Evolutionary conservation across 345 rosid genomes (phyloP), one percentile per base, ranked within the genome.

Genomic region (Aegle marmelos): DNA sequence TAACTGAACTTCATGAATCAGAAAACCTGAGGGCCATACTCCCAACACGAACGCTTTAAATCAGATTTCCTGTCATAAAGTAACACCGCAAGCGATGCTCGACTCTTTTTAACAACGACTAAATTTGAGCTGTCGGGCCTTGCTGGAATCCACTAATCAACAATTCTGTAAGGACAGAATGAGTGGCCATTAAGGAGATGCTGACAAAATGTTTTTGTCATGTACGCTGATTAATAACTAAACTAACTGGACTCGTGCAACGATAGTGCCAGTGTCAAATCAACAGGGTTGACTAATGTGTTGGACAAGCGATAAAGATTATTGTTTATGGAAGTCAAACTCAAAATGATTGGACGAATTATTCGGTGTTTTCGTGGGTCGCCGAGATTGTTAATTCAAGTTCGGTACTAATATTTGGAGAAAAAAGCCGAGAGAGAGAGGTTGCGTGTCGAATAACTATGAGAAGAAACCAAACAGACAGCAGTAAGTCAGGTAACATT

Each of bases 61-160:
- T 41, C 48, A 10, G 48, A 41, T 41, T 41, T 41, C 50, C 50
- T 41, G 4, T 11, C 45, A 13, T 39, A 39, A 39, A 39, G 11
- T 39, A 39, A 39, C 1, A 39, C 45, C 13, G 9, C 50, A 9
- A 41, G 16, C 50, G 2, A 41, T 11, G 16, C 16, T 11, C 16
- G 11, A 41, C 50, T 41, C 50, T 3, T 41, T 41, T 41, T 41
- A 11, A 41, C 16, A 41, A 41, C 10, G 50, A 11, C 50, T 41
- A 41, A 41, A 41, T 41, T 41, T 59, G 33, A 54, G 68, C 22
- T 24, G 62, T 41, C 30, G 22, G 36, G n/a, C 13, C 48, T 31
- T 2, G 76, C 76, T 73, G 76, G 76, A 73, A 60, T 36, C 65
- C 65, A 58, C 16, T 72, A 58, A 21, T 56, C 60, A 56, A 21